Percentiles rank a stretch among this genome's conserved stretches.
Conservation (phyloP, 805 yeast genomes). For the Candida rishiriensis region DNA sequence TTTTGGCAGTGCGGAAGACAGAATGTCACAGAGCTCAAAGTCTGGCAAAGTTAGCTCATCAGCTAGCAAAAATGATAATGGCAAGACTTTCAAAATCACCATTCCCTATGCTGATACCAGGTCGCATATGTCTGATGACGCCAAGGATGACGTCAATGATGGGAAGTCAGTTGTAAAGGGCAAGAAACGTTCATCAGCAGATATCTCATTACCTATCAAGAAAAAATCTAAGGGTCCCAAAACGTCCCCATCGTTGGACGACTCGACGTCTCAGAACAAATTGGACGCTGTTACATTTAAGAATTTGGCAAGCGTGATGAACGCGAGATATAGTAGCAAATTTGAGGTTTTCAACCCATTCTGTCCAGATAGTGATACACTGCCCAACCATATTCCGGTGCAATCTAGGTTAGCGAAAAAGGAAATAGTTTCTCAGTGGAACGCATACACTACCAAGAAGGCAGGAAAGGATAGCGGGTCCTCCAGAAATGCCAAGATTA, state of each 20-base stretch:
- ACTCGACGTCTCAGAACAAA: neutral
- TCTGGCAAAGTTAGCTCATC: neutral
- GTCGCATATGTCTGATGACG: conserved; percentile 1
- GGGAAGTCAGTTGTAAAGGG: neutral
- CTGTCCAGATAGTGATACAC: conserved; percentile 4
- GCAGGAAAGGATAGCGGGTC: neutral
- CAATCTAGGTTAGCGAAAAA: conserved; percentile 20
- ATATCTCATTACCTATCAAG: too few species aligned
- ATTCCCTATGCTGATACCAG: conserved; percentile 16
- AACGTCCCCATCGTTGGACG: neutral
- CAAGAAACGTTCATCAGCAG: conserved; percentile 1
- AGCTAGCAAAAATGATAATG: conserved; percentile 1
- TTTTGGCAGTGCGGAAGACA: too few species aligned
- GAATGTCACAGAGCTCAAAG: too few species aligned
- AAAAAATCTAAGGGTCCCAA: neutral
- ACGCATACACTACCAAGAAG: conserved; percentile 11
- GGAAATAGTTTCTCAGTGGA: conserved; percentile 20
- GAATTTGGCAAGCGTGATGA: conserved; percentile 7
- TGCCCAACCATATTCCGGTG: conserved; percentile 10
- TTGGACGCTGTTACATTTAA: neutral
- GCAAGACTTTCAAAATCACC: conserved; percentile 13
- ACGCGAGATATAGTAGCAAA: conserved; percentile 22
- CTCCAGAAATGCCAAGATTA: too few species aligned
- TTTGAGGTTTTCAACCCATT: conserved; percentile 22
- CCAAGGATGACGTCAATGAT: neutral